A percentile compares a stretch with the other conserved stretches of the same genome.
Evolutionary conservation across 257 asterid genomes (phyloP).

Genomic region (Solanum sitiens): DNA sequence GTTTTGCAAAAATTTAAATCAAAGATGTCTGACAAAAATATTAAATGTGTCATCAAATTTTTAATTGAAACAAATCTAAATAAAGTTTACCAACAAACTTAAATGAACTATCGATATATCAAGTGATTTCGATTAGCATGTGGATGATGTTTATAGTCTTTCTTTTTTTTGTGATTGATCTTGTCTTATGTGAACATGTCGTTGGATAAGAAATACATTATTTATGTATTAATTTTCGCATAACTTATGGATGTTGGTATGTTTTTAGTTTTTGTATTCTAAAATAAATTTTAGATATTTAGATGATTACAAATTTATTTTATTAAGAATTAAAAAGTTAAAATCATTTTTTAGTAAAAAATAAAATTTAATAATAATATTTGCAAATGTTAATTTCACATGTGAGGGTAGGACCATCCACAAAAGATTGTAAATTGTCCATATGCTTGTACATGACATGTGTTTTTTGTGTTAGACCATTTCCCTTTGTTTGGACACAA

Average conservation of each 20-base stretch:
- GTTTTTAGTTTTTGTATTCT: not conserved
- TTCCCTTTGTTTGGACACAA: not conserved
- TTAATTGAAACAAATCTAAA: not conserved
- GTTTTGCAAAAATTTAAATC: not conserved
- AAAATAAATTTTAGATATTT: not conserved
- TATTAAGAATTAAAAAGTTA: not conserved
- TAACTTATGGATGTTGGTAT: not conserved
- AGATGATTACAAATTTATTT: not conserved
- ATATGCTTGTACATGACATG: constrained; percentile 42
- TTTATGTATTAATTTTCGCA: no score
- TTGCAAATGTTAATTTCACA: constrained; percentile 22
- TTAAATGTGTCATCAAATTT: no score
- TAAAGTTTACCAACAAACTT: not conserved
- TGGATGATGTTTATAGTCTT: not conserved
- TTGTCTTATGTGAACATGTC: not conserved
- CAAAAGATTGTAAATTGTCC: constrained; percentile 20
- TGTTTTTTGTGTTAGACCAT: constrained; percentile 10
- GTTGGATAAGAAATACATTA: no score
- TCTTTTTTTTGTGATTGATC: not conserved
- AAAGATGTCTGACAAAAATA: no score
- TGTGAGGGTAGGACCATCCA: constrained; percentile 46
- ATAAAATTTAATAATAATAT: not conserved
- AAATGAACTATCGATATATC: not conserved
- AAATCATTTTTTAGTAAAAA: not conserved
- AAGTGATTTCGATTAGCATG: not conserved